Evolutionary conservation across 345 rosid genomes (phyloP), one percentile per base, ranked within the genome.

Genomic region (Linum trigynum): DNA sequence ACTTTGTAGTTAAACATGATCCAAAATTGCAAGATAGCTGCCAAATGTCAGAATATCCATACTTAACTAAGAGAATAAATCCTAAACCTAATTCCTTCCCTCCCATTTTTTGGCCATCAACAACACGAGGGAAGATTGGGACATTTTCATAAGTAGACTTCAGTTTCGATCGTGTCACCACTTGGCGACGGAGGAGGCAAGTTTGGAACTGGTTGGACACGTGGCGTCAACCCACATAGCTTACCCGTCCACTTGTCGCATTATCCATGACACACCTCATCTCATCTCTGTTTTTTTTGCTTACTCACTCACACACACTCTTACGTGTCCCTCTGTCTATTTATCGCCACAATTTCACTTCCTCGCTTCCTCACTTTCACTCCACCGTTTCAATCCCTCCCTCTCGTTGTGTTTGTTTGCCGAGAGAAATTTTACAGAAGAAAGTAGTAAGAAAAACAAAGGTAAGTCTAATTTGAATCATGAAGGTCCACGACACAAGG

Each of bases 401-500:
- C 36, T 43, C 36, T 43, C 36, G 14, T 2, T 35, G 4, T 57
- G 36, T 11, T 38, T 68, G 0, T 43, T 2, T 32, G 32, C 32
- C 32, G 32, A 23, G 32, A 23, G 32, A 23, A 23, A 23, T 23
- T 7, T 9, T 48, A 2, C 51, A 45, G 10, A 45, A 5, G 12
- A 8, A 45, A 7, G 12, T 7, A 45, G 2, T 7, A 15, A 48
- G 53, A 48, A 48, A 48, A 48, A 48, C 2, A 5, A 48, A 48
- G 14, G 53, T 23, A 23, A 23, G 32, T 23, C 32, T 23, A 23
- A 23, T 59, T 59, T 56, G 12, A 10, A 11, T n/a, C 58, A 10
- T 62, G 14, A 84, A 83, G 89, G 87, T 84, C 35, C 90, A 82
- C 66, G 96, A 92, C 70, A 86, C 86, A 7, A 86, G 95, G 76